phyloP scores from a whole-genome alignment of 2,329 filamentous ascomycete genomes.

The Leptosphaerulina australis region DNA sequence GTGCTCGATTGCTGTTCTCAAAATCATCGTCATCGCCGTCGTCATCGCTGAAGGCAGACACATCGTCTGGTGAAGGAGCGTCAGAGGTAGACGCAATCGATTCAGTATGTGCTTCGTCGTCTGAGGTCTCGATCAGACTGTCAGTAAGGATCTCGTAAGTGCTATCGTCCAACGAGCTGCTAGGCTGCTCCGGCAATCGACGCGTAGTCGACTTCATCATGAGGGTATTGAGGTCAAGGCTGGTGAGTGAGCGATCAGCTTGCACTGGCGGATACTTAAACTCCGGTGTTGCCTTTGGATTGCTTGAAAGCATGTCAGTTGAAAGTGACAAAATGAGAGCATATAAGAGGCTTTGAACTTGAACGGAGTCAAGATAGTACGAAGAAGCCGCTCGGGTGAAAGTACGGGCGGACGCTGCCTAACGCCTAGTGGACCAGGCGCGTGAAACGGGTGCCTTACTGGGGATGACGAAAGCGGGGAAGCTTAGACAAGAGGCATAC shows the following conservation, averaged over 20 bases:
- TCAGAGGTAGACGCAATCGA: conserved; percentile 45
- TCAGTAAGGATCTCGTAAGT: conserved; percentile 45
- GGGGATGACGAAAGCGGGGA: conserved; percentile 24
- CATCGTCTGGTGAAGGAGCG: conserved; percentile 42
- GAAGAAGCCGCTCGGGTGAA: conserved; percentile 22
- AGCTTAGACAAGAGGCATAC: conserved; percentile 13
- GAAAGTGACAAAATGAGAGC: conserved; percentile 16
- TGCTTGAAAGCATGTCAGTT: conserved; percentile 42
- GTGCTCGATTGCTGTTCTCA: conserved; percentile 27
- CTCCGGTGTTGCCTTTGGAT: conserved; percentile 34
- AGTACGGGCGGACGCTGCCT: conserved; percentile 33
- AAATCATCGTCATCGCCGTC: conserved; percentile 42
- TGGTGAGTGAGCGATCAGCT: conserved; percentile 39
- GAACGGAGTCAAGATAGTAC: conserved; percentile 17
- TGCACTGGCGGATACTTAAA: conserved; percentile 42
- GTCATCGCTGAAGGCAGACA: conserved; percentile 41
- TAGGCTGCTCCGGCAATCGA: conserved; percentile 32
- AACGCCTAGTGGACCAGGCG: conserved; percentile 28
- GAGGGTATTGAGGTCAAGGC: conserved; percentile 42
- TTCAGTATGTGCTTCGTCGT: conserved; percentile 48
- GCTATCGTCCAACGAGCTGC: conserved; percentile 45
- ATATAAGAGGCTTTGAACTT: conserved; percentile 9
- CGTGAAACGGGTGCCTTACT: conserved; percentile 28
- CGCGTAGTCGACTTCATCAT: conserved; percentile 45
- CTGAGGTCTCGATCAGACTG: conserved; percentile 39